Percentiles rank a stretch among this genome's conserved stretches.
Evolutionary conservation across 805 yeast genomes (phyloP).

Genomic region (Monosporozyma aquatica): DNA sequence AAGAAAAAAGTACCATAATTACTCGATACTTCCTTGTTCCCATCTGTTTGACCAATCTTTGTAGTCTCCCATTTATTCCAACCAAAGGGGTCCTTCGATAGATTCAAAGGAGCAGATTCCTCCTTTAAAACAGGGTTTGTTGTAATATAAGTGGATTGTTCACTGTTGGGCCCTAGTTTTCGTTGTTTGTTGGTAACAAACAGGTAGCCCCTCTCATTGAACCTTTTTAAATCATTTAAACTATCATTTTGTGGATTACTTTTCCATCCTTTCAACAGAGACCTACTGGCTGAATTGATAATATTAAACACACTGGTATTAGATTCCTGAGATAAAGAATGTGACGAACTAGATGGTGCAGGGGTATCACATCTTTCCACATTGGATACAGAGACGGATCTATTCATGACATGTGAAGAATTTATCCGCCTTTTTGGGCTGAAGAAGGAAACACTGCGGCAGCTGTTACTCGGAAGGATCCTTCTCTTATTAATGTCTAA

Average conservation of each 20-base stretch:
- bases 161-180: background rate
- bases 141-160: background rate
- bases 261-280: background rate
- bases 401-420: background rate
- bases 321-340: background rate
- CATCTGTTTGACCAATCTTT: conserved; percentile 20
- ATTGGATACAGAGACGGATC: background rate
- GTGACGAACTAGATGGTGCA: background rate
- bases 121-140: background rate
- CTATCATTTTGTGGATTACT: background rate
- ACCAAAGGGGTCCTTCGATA: conserved; percentile 24
- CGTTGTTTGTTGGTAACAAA: conserved; percentile 3
- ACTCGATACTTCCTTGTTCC: too few species aligned
- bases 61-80: conserved; percentile 23
- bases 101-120: background rate
- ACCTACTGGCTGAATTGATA: background rate
- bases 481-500: background rate
- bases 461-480: background rate
- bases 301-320: background rate
- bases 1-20: conserved; percentile 36
- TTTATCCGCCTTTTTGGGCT: conserved; percentile 17
- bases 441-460: conserved; percentile 13
- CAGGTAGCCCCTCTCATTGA: background rate
- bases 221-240: background rate
- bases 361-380: background rate